Conservation (phyloP, 2,329 filamentous ascomycete genomes). For the Fusarium pseudoanthophilum region DNA sequence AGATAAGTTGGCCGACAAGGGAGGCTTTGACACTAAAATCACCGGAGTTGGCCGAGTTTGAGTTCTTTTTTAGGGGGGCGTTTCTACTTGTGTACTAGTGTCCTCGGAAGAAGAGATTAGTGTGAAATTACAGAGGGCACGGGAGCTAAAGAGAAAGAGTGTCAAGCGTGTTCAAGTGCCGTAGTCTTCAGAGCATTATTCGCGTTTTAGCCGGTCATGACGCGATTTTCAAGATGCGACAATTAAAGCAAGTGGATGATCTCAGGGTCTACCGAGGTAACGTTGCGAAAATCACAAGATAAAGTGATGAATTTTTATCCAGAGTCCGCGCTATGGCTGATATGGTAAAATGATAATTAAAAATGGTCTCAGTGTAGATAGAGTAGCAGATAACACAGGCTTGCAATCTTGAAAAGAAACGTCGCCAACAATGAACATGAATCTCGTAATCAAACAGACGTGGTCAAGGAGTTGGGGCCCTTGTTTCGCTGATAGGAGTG, state of each 20-base stretch:
- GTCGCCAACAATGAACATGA: not conserved
- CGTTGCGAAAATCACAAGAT: not conserved
- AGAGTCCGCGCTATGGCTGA: not conserved
- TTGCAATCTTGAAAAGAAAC: not conserved
- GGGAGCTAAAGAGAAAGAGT: not conserved
- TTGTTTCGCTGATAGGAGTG: slow-evolving; percentile 20
- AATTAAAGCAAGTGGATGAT: not conserved
- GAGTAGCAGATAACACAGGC: not conserved
- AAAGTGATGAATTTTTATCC: not conserved
- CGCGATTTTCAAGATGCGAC: not conserved
- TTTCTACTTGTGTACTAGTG: slow-evolving; percentile 13
- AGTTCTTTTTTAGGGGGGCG: not conserved
- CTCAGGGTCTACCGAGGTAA: slow-evolving; percentile 5
- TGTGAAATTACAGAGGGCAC: not conserved
- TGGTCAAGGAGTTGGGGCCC: slow-evolving; percentile 14
- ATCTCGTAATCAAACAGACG: slow-evolving; percentile 12
- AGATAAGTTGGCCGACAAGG: slow-evolving; percentile 38
- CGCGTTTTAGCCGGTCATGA: not conserved
- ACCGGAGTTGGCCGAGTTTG: slow-evolving; percentile 12
- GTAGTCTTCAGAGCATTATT: not conserved
- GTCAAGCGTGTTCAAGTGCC: not conserved
- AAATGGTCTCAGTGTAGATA: not conserved
- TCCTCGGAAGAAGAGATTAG: slow-evolving; percentile 1
- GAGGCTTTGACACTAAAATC: not conserved
- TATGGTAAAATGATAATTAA: not conserved